phyloP scores from a whole-genome alignment of 352 stramenopile species.

The Pythium oligandrum region DNA sequence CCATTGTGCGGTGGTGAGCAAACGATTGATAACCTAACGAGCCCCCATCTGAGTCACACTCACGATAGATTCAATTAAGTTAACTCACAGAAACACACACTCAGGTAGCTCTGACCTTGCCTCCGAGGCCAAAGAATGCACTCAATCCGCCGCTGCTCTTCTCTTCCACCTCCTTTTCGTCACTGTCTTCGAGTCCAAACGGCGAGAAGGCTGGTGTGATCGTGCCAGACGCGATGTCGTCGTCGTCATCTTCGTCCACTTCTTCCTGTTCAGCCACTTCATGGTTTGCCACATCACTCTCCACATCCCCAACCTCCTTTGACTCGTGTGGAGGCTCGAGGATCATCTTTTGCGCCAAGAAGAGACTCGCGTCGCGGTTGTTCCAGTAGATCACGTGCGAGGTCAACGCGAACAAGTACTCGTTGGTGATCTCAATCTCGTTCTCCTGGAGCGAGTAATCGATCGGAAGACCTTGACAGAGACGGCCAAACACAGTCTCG shows the following conservation, averaged over 20 bases:
- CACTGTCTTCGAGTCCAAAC: constrained; percentile 6
- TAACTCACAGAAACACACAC: constrained; percentile 1
- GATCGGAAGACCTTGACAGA: constrained; percentile 70
- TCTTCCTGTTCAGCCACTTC: constrained; percentile 13
- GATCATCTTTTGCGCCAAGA: constrained; percentile 87
- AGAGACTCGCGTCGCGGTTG: constrained; percentile 89
- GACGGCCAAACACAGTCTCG: constrained; percentile 44
- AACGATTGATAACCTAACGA: no score
- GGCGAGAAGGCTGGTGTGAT: constrained; percentile 22
- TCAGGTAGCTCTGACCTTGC: no score
- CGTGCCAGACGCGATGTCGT: constrained; percentile 13
- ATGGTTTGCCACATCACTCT: not conserved
- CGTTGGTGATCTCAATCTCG: constrained; percentile 92
- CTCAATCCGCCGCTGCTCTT: no score
- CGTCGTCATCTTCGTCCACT: constrained; percentile 19
- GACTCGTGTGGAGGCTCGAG: constrained; percentile 36
- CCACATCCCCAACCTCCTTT: not conserved
- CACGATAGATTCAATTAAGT: constrained; percentile 7
- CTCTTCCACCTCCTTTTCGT: constrained; percentile 1
- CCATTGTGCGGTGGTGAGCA: not conserved
- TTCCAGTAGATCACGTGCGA: constrained; percentile 92
- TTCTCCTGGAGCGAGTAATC: constrained; percentile 92
- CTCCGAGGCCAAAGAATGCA: no score
- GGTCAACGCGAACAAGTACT: constrained; percentile 91
- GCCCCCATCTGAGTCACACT: no score